Conservation (phyloP, 2,329 filamentous ascomycete species). For the Chrysoporthe cubensis region DNA sequence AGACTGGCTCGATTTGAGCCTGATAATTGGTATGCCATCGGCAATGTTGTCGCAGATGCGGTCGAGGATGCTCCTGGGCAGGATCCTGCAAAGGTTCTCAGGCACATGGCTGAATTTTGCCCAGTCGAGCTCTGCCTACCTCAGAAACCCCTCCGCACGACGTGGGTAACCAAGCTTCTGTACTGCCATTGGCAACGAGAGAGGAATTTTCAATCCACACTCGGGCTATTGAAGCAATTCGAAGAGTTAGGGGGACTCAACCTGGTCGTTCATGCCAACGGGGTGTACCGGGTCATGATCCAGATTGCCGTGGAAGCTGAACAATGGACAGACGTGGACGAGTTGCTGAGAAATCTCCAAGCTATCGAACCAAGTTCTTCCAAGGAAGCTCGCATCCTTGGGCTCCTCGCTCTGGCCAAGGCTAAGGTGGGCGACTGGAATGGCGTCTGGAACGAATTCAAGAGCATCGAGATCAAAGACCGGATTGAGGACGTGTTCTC, state of each 20-base stretch:
- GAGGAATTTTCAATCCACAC: conserved; percentile 33
- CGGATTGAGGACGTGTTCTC: conserved; percentile 39
- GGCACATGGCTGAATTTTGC: conserved; percentile 35
- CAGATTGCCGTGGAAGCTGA: conserved; percentile 45
- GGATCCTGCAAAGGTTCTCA: conserved; percentile 37
- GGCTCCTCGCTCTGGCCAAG: conserved; percentile 41
- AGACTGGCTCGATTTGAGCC: conserved; percentile 29
- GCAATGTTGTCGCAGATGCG: conserved; percentile 39
- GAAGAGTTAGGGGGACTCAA: conserved; percentile 32
- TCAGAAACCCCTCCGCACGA: conserved; percentile 34
- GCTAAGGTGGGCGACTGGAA: conserved; percentile 48
- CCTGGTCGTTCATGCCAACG: conserved; percentile 37
- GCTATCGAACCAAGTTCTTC: conserved; percentile 34
- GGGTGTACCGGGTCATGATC: conserved; percentile 44
- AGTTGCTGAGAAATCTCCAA: conserved; percentile 37
- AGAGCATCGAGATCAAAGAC: conserved; percentile 34
- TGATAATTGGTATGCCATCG: conserved; percentile 31
- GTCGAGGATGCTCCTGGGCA: conserved; percentile 37
- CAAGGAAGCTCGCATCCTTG: conserved; percentile 41
- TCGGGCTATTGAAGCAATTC: conserved; percentile 36
- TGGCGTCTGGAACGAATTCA: conserved; percentile 41
- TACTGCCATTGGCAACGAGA: conserved; percentile 41
- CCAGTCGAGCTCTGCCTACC: conserved; percentile 22
- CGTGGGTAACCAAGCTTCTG: conserved; percentile 44
- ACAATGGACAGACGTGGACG: conserved; percentile 37